phyloP scores from a whole-genome alignment of 352 stramenopile genomes.

The Nannochloropsis limnetica region DNA sequence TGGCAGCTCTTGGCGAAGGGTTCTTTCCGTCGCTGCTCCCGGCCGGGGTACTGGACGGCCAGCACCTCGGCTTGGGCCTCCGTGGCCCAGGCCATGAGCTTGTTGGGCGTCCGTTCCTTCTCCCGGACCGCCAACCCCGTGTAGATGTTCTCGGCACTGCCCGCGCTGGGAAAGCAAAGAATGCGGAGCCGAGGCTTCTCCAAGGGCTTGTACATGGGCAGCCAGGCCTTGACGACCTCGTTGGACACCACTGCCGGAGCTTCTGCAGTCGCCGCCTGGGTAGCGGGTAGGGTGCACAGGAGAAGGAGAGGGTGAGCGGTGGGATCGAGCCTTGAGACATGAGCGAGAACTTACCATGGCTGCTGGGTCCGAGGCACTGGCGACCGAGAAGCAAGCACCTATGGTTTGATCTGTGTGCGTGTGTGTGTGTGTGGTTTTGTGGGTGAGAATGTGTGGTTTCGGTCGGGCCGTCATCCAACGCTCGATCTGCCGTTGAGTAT shows the following conservation, averaged over 20 bases:
- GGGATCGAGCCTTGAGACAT: neutral
- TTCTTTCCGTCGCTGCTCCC: conserved; percentile 31
- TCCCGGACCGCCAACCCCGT: conserved; percentile 10
- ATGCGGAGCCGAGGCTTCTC: conserved; percentile 14
- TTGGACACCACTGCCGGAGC: neutral
- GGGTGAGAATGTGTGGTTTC: too few species aligned
- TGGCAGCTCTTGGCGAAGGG: conserved; percentile 16
- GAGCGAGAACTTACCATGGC: neutral
- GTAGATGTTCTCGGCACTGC: conserved; percentile 22
- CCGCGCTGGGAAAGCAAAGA: conserved; percentile 31
- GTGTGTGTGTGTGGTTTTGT: too few species aligned
- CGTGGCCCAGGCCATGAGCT: neutral
- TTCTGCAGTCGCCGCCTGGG: neutral
- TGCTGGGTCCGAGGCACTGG: neutral
- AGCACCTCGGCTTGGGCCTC: conserved; percentile 2
- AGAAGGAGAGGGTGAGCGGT: neutral
- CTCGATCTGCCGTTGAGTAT: neutral
- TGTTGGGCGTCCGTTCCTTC: conserved; percentile 5
- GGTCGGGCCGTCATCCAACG: too few species aligned
- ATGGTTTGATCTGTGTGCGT: neutral
- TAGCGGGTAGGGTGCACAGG: conserved; percentile 3
- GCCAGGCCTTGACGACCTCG: conserved; percentile 20
- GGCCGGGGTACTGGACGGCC: conserved; percentile 1
- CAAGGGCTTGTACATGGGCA: conserved; percentile 4
- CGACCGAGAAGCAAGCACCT: neutral